Evolutionary conservation across 2,329 filamentous ascomycete species (phyloP).

Genomic region (Endoconidiophora polonica): DNA sequence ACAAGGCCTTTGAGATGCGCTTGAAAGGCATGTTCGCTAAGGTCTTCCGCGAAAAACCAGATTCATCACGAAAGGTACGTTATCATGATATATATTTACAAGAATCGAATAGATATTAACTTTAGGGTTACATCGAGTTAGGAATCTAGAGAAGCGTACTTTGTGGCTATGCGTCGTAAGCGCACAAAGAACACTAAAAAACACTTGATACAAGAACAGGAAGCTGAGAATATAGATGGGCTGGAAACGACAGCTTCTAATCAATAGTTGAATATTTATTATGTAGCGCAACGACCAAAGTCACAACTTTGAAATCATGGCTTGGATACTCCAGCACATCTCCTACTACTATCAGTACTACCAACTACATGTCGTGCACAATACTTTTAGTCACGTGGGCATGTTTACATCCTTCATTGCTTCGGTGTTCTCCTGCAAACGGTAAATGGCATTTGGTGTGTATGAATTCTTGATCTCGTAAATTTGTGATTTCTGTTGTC

Average conservation of each 20-base stretch:
- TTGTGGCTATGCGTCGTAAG: conserved; percentile 62
- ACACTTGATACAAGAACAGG: neutral
- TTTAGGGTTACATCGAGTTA: conserved; percentile 19
- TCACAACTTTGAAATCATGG: neutral
- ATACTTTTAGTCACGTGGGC: too few species aligned
- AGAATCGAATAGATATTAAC: neutral
- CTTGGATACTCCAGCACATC: too few species aligned
- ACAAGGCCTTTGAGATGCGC: conserved; percentile 59
- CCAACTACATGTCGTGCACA: neutral
- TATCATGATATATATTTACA: neutral
- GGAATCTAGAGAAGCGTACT: conserved; percentile 76
- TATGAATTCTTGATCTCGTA: conserved; percentile 12
- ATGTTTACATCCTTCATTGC: neutral
- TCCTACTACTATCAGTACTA: neutral
- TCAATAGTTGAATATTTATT: neutral
- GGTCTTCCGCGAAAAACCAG: conserved; percentile 78
- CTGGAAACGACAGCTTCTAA: too few species aligned
- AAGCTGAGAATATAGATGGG: too few species aligned
- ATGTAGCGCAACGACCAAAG: neutral
- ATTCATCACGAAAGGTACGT: conserved; percentile 69
- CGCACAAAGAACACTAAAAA: conserved; percentile 11
- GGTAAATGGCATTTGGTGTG: conserved; percentile 8
- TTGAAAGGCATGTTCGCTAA: conserved; percentile 62
- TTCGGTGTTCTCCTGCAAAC: neutral
- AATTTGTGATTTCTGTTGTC: conserved; percentile 4